Evolutionary conservation across 2,329 filamentous ascomycete species (phyloP).

Genomic region (Plectosphaerella sp.): DNA sequence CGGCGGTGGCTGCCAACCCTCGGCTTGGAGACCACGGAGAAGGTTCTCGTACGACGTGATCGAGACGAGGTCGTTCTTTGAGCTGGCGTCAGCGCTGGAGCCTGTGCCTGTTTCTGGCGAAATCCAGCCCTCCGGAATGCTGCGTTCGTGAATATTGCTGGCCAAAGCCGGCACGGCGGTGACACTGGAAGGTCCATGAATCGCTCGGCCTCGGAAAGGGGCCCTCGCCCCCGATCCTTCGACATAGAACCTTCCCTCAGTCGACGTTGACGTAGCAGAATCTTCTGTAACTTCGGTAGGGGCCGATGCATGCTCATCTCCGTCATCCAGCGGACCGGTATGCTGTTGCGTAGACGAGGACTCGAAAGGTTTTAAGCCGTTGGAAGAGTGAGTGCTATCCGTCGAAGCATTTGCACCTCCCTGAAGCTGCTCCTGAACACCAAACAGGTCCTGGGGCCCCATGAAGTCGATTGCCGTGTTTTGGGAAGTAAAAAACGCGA

Average conservation of each 20-base stretch:
- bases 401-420: not conserved
- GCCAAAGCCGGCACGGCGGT: not conserved
- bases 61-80: not conserved
- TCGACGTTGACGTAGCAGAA: not conserved
- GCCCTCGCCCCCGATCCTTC: conserved; percentile 4
- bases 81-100: not conserved
- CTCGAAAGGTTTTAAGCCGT: too few species aligned
- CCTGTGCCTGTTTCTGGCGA: not conserved
- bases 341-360: not conserved
- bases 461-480: not conserved
- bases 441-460: not conserved
- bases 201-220: conserved; percentile 1
- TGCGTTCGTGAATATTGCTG: not conserved
- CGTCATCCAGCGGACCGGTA: too few species aligned
- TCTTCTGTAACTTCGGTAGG: not conserved
- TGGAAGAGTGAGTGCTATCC: not conserved
- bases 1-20: not conserved
- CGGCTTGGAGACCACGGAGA: not conserved
- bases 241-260: conserved; percentile 2
- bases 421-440: not conserved
- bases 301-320: not conserved
- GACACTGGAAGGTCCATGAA: not conserved
- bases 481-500: not conserved
- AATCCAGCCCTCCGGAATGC: not conserved
- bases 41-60: not conserved